Evolutionary conservation across 2,329 filamentous ascomycete species (phyloP), one percentile per base, ranked within the genome.

Genomic region (Volutella citrinella): DNA sequence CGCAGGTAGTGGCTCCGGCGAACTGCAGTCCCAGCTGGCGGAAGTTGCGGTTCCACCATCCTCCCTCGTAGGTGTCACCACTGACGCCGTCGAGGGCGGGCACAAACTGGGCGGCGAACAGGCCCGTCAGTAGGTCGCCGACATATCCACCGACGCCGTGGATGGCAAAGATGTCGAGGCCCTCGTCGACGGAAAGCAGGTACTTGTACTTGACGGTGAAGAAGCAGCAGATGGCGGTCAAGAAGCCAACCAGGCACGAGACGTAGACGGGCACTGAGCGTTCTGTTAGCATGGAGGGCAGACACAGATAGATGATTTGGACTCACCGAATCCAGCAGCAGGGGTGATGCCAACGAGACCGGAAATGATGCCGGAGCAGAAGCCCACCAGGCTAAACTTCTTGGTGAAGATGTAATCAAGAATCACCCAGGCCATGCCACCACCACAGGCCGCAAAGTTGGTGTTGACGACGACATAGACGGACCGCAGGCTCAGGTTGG

Each of bases 61-160:
- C 73, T 2, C 72, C 71, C 0, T 54, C 63, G 18, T 70, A 66
- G 3, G 35, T 12, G 2, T 65, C 65, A 6, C 56, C 52, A 3
- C 62, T 68, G 5, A 60, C 62, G 3, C 74, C 76, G 23, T 79
- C 76, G 11, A 78, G 64, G 7, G 67, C 65, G 3, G 68, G 66
- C 3, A 78, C 68, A 49, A 54, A 58, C 10, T 55, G 43, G 5
- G 72, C 67, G 0, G 76, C 76, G 32, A 80, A 80, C 19, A 80
- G 61, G 4, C 76, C 76, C 0, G 76, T 79, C 13, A 79, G 49
- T 29, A 80, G 63, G 20, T 73, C 69, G 12, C 76, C 76, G 1
- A 79, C 65, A 42, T 72, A 67, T 10, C 76, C 76, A n/a, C 76
- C 76, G 3, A 80, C 59, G 13, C 75, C 75, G 48, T 80, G 76